phyloP scores from a whole-genome alignment of 768 basidiomycete species.

The Trametes cinnabarina region DNA sequence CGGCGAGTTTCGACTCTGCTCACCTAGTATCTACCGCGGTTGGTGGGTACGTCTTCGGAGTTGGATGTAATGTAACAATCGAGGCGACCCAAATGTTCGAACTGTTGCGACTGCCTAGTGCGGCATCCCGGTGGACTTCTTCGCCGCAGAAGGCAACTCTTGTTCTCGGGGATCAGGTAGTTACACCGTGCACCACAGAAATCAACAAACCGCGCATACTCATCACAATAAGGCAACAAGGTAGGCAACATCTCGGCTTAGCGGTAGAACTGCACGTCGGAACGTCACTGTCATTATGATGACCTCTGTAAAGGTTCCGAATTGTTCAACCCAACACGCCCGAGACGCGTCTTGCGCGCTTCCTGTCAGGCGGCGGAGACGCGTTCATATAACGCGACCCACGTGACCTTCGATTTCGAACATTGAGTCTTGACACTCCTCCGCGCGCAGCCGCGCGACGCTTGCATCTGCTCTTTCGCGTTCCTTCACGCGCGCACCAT shows the following conservation, averaged over 20 bases:
- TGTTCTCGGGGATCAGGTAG: not conserved
- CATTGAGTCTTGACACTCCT: constrained; percentile 16
- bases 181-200: not conserved
- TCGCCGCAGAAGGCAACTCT: not conserved
- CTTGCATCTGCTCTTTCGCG: constrained; percentile 9
- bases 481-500: constrained; percentile 1
- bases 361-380: not conserved
- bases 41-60: too few species aligned
- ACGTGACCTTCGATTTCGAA: constrained; percentile 17
- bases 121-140: not conserved
- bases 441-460: not conserved
- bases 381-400: constrained; percentile 11
- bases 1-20: too few species aligned
- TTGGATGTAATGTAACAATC: too few species aligned
- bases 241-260: too few species aligned
- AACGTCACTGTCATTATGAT: too few species aligned
- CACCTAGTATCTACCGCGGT: too few species aligned
- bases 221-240: not conserved
- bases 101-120: too few species aligned
- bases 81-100: too few species aligned
- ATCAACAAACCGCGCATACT: not conserved
- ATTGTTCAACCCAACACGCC: too few species aligned
- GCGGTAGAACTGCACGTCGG: too few species aligned
- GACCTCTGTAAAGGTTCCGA: too few species aligned
- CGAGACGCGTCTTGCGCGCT: not conserved